phyloP scores from a whole-genome alignment of 192 early-diverging fungal genomes.

The Podila minutissima region DNA sequence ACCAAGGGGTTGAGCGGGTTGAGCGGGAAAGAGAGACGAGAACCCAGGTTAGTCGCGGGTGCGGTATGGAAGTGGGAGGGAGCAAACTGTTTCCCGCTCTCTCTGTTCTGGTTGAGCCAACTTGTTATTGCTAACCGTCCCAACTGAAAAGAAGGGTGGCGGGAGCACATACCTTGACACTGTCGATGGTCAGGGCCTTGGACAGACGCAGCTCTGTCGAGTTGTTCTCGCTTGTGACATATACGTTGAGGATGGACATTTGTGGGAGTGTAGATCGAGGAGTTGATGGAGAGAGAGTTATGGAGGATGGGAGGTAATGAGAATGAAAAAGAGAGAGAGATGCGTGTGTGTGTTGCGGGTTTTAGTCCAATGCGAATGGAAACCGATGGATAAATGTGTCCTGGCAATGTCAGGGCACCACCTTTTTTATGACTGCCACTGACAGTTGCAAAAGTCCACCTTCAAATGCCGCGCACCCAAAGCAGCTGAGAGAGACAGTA shows the following conservation, averaged over 20 bases:
- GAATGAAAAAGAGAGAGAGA: not conserved
- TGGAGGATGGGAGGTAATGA: not conserved
- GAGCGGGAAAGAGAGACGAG: not conserved
- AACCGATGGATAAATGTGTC: too few relatives aligned
- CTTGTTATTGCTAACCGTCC: not conserved
- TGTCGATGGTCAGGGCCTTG: constrained; percentile 70
- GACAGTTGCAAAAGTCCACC: too few relatives aligned
- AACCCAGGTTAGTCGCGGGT: not conserved
- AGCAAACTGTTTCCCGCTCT: not conserved
- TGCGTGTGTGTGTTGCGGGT: too few relatives aligned
- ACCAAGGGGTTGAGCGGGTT: constrained; percentile 7
- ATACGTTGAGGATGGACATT: constrained; percentile 90
- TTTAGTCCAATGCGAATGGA: too few relatives aligned
- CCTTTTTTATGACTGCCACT: too few relatives aligned
- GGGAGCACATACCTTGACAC: constrained; percentile 71
- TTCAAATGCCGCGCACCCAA: too few relatives aligned
- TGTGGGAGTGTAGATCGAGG: not conserved
- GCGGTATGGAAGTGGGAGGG: not conserved
- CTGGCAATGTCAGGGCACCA: too few relatives aligned
- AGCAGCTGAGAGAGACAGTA: not conserved
- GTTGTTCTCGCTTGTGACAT: constrained; percentile 84
- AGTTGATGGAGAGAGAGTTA: not conserved
- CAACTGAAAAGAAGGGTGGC: not conserved
- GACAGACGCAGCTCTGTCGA: constrained; percentile 91
- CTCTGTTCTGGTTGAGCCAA: not conserved